phyloP scores from a whole-genome alignment of 2,329 filamentous ascomycete species.

The Chaetomium sp. region DNA sequence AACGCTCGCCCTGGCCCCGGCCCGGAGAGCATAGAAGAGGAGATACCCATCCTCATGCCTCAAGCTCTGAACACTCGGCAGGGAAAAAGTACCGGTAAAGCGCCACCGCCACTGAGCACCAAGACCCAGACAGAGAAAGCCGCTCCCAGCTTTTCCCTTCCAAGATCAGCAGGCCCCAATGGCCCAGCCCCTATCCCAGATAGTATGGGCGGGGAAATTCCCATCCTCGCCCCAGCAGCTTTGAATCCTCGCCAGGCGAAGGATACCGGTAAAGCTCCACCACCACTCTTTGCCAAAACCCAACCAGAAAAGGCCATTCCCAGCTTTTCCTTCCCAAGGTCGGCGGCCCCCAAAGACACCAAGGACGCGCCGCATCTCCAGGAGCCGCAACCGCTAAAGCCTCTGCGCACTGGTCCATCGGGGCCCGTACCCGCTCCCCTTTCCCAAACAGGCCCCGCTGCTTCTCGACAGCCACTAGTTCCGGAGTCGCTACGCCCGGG shows the following conservation, averaged over 20 bases:
- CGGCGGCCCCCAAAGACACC: neutral
- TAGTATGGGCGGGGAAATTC: slow-evolving; percentile 5
- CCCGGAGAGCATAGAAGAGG: neutral
- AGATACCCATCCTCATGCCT: slow-evolving; percentile 2
- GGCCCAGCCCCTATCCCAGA: neutral
- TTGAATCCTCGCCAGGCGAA: neutral
- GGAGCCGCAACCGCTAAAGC: neutral
- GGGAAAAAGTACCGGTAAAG: neutral
- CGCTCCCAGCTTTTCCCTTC: slow-evolving; percentile 18
- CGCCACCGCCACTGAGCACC: neutral
- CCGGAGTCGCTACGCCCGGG: neutral
- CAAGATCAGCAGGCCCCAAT: neutral
- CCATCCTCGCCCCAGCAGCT: neutral
- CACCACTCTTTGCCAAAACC: neutral
- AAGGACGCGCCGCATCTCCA: neutral
- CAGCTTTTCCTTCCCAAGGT: slow-evolving; percentile 18
- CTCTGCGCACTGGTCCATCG: neutral
- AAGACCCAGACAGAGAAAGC: slow-evolving; percentile 1
- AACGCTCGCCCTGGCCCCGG: neutral
- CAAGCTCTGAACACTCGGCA: neutral
- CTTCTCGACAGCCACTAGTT: neutral
- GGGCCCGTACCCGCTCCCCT: neutral
- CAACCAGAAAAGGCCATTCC: slow-evolving; percentile 7
- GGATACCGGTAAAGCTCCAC: neutral
- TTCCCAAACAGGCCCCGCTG: neutral